phyloP scores from a whole-genome alignment of 257 asterid species.

The Ophiorrhiza pumila region DNA sequence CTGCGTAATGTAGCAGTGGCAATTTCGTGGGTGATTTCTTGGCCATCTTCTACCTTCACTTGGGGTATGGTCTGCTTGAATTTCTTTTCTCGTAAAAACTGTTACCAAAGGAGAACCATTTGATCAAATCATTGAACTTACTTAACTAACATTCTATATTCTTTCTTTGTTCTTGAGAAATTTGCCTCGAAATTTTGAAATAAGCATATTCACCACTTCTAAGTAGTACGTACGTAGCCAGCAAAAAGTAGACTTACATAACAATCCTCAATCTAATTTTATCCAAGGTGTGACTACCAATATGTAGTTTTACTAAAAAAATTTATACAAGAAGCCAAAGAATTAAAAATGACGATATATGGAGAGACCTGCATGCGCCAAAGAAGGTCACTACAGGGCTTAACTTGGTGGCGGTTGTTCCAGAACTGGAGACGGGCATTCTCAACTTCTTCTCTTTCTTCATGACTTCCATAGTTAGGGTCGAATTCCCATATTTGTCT shows the following conservation, averaged over 20 bases:
- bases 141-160: no score
- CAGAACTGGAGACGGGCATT: slow-evolving; percentile 47
- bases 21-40: slow-evolving; percentile 54
- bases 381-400: slow-evolving; percentile 57
- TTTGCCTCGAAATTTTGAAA: no score
- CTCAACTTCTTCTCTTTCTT: slow-evolving; percentile 43
- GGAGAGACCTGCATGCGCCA: slow-evolving; percentile 52
- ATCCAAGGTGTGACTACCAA: no score
- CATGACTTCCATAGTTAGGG: slow-evolving; percentile 41
- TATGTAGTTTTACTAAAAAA: no score
- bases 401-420: slow-evolving; percentile 45
- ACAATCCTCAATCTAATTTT: no score
- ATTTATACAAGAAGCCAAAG: no score
- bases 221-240: no score
- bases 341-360: no score
- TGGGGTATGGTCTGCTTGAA: slow-evolving; percentile 59
- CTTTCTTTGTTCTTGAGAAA: no score
- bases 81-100: slow-evolving; percentile 67
- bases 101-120: background rate
- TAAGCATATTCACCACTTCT: no score
- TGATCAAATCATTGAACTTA: no score
- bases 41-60: slow-evolving; percentile 60
- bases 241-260: no score
- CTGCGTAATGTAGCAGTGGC: slow-evolving; percentile 54
- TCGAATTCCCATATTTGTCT: slow-evolving; percentile 60